phyloP scores from a whole-genome alignment of 2,329 filamentous ascomycete species.

The Talaromyces amestolkiae region DNA sequence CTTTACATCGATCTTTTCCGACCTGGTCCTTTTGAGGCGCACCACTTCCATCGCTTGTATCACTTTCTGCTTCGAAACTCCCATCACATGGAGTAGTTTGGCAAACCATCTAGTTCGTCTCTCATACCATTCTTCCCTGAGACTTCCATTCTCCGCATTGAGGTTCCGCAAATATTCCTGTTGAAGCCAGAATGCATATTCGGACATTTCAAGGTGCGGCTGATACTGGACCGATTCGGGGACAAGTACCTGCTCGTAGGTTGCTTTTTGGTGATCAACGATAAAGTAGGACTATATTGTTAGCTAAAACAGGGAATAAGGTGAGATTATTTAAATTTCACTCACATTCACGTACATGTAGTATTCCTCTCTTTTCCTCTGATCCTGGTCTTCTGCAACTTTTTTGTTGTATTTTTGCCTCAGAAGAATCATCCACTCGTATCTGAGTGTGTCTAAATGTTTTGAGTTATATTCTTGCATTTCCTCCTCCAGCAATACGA shows the following conservation, averaged over 20 bases:
- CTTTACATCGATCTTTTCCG: background rate
- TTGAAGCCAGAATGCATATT: background rate
- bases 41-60: background rate
- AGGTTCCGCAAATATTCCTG: background rate
- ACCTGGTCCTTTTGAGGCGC: background rate
- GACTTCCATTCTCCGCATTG: background rate
- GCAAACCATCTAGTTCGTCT: background rate
- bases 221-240: background rate
- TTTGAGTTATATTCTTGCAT: background rate
- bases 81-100: background rate
- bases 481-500: background rate
- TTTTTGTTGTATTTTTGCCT: background rate
- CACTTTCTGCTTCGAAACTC: background rate
- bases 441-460: background rate
- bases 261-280: background rate
- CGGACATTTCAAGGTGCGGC: background rate
- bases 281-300: background rate
- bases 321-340: background rate
- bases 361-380: background rate
- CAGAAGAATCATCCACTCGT: background rate
- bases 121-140: background rate
- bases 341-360: background rate
- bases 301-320: background rate
- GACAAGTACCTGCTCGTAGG: too few species aligned
- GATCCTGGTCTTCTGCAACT: background rate